These are phyloP conservation scores for Cryptococcus amylolentus DNA, from an alignment of 1,284 basidiomycete genomes.

Conservation along the genomic window DNA sequence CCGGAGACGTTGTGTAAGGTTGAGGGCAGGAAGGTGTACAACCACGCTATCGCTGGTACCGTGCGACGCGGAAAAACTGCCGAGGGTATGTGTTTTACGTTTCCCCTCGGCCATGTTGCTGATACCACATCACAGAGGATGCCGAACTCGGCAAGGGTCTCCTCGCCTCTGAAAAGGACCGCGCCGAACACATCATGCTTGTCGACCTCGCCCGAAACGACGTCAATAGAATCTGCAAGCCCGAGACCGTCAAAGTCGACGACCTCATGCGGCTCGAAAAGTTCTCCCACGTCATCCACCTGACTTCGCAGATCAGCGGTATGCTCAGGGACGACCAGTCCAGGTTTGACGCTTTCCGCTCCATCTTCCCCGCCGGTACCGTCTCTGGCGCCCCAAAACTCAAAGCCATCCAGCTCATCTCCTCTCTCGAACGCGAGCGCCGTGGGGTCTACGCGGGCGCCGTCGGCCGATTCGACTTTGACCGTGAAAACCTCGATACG, in stretches of 20 bases:
- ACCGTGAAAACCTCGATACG: conserved; percentile 91
- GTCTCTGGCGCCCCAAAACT: conserved; percentile 99
- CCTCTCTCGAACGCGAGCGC: conserved; percentile 80
- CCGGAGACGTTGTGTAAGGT: conserved; percentile 98
- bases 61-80: conserved; percentile 78
- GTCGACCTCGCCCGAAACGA: conserved; percentile 99
- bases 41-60: conserved; percentile 98
- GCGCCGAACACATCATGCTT: conserved; percentile 98
- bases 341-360: conserved; percentile 97
- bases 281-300: conserved; percentile 96
- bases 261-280: conserved; percentile 91
- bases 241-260: conserved; percentile 93
- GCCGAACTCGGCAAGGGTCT: conserved; percentile 69
- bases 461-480: conserved; percentile 95
- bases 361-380: conserved; percentile 98
- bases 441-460: conserved; percentile 96
- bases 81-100: conserved; percentile 60
- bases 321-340: conserved; percentile 75
- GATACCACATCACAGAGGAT: conserved; percentile 68
- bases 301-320: conserved; percentile 94
- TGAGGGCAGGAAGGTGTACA: conserved; percentile 84
- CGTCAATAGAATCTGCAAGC: conserved; percentile 94
- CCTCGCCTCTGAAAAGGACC: conserved; percentile 82
- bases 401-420: conserved; percentile 93
- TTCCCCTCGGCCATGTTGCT: not conserved